Conservation (phyloP, 176 grass and related monocot species). For the Coix lacrymajobi region DNA sequence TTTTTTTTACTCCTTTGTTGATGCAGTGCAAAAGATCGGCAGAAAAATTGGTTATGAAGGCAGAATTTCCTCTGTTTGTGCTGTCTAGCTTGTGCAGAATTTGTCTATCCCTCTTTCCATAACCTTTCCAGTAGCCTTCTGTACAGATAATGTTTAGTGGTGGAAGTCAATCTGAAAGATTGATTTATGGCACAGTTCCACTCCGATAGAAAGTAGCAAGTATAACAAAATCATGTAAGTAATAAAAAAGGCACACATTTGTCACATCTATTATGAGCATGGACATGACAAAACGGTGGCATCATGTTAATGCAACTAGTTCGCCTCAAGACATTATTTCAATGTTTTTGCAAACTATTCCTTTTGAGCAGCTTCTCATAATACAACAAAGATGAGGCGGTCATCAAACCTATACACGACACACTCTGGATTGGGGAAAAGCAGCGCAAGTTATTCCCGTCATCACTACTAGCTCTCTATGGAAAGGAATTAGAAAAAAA, state of each 20-base stretch:
- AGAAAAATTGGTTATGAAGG: background rate
- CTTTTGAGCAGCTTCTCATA: background rate
- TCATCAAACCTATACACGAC: conserved; percentile 36
- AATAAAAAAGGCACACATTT: background rate
- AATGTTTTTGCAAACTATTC: conserved; percentile 12
- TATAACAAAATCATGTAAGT: background rate
- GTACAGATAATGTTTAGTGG: background rate
- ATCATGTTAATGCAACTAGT: background rate
- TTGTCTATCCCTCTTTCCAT: background rate
- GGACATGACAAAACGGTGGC: background rate
- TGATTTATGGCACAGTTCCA: background rate
- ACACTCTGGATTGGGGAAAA: conserved; percentile 4
- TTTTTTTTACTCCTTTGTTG: background rate
- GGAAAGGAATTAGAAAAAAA: conserved; percentile 6
- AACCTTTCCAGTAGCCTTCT: background rate
- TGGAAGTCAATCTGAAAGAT: background rate
- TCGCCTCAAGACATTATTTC: conserved; percentile 22
- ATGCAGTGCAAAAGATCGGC: background rate
- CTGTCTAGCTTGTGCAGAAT: background rate
- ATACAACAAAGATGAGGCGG: conserved; percentile 1
- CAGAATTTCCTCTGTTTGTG: background rate
- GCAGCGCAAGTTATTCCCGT: background rate
- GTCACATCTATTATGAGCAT: background rate
- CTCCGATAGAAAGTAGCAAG: background rate
- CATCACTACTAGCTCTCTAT: conserved; percentile 7